phyloP scores from a whole-genome alignment of 805 yeast genomes.

The Suhomyces sp. region DNA sequence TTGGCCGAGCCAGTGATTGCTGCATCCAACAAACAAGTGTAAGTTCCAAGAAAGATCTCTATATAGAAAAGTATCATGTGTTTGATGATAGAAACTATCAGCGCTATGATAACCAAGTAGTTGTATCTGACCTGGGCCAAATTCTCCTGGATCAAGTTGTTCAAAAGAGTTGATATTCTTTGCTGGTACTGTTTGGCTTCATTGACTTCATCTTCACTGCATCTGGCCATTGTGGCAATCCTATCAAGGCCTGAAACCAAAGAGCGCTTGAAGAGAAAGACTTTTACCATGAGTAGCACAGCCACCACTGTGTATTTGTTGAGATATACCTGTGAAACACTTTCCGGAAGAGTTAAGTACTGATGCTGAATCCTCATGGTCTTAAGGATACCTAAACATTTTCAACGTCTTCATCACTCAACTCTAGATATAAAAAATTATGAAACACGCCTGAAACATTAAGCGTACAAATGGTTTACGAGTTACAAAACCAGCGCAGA shows the following conservation, averaged over 20 bases:
- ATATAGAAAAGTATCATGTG: slow-evolving; percentile 60
- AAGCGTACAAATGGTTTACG: not conserved
- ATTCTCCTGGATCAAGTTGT: slow-evolving; percentile 46
- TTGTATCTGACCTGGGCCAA: slow-evolving; percentile 49
- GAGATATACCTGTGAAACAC: slow-evolving; percentile 62
- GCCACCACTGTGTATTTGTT: slow-evolving; percentile 61
- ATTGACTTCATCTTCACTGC: slow-evolving; percentile 10
- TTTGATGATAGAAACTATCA: slow-evolving; percentile 56
- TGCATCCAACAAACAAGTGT: slow-evolving; percentile 75
- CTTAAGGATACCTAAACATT: not conserved
- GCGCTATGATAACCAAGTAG: slow-evolving; percentile 39
- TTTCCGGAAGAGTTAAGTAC: slow-evolving; percentile 50
- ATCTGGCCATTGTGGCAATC: slow-evolving; percentile 37
- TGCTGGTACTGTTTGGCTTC: slow-evolving; percentile 53
- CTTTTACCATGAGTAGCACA: slow-evolving; percentile 55
- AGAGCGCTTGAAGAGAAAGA: slow-evolving; percentile 53
- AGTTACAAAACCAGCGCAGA: not conserved
- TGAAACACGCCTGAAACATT: not conserved
- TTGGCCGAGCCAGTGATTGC: slow-evolving; percentile 70
- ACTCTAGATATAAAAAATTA: not conserved
- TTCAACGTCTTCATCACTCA: not conserved
- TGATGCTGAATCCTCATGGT: slow-evolving; percentile 3
- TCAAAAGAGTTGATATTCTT: slow-evolving; percentile 54
- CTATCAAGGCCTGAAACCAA: slow-evolving; percentile 40
- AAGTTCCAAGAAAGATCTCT: slow-evolving; percentile 80